Percentiles rank a stretch among this genome's conserved stretches.
phyloP scores from a whole-genome alignment of 2,329 filamentous ascomycete species.

The Elsinoe fawcettii region DNA sequence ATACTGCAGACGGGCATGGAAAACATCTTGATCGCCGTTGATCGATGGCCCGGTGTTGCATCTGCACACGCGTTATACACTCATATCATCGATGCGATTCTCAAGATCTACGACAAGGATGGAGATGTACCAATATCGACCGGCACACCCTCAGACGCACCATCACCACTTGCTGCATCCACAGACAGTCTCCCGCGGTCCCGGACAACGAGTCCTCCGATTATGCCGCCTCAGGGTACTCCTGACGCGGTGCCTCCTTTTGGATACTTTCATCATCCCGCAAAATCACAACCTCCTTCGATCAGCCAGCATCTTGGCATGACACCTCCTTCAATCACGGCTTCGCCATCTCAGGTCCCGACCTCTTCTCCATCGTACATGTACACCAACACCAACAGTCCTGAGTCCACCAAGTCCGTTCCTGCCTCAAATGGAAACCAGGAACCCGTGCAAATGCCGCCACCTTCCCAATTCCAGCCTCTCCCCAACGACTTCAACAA shows the following conservation, averaged over 20 bases:
- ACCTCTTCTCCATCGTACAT: constrained; percentile 1
- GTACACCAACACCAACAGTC: constrained; percentile 13
- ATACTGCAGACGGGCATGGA: constrained; percentile 69
- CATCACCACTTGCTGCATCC: constrained; percentile 34
- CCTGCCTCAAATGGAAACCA: constrained; percentile 7
- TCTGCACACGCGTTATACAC: constrained; percentile 78
- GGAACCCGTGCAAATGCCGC: background rate
- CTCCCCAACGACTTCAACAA: constrained; percentile 20
- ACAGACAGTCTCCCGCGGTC: constrained; percentile 38
- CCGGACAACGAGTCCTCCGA: constrained; percentile 38
- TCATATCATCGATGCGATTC: constrained; percentile 75
- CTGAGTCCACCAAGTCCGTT: background rate
- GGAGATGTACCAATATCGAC: constrained; percentile 44
- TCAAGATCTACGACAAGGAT: constrained; percentile 73
- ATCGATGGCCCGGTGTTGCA: constrained; percentile 84
- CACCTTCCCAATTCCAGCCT: constrained; percentile 5
- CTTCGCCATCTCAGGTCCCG: constrained; percentile 10
- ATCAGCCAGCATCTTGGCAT: constrained; percentile 24
- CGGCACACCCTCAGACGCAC: constrained; percentile 38
- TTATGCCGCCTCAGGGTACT: constrained; percentile 26
- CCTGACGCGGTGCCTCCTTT: constrained; percentile 20
- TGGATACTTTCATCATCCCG: constrained; percentile 26
- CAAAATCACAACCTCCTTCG: constrained; percentile 26
- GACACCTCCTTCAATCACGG: constrained; percentile 16
- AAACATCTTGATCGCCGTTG: constrained; percentile 69